phyloP scores from a whole-genome alignment of 306 rosid species.

The Cucumis melo region DNA sequence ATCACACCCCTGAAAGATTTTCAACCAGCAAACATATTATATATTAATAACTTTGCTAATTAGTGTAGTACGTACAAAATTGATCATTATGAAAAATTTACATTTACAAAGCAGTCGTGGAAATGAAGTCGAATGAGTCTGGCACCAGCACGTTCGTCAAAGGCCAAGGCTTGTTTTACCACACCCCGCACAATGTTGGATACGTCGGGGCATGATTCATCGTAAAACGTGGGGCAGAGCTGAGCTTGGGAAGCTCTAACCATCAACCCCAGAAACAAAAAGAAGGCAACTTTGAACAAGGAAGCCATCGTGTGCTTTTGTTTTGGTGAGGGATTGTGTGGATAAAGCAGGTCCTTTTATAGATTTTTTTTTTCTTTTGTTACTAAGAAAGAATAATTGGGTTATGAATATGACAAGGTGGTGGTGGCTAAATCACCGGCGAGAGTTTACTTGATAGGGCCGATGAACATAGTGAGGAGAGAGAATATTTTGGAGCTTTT shows the following conservation, averaged over 20 bases:
- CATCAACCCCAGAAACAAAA: neutral
- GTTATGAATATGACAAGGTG: conserved; percentile 5
- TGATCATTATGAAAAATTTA: neutral
- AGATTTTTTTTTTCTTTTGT: neutral
- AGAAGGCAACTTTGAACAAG: neutral
- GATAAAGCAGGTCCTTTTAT: neutral
- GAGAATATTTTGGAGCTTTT: neutral
- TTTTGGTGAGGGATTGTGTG: neutral
- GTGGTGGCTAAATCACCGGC: neutral
- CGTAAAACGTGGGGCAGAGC: conserved; percentile 17
- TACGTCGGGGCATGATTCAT: conserved; percentile 9
- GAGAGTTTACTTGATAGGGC: neutral
- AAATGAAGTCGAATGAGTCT: conserved; percentile 25
- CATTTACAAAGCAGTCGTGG: conserved; percentile 25
- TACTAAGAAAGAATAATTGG: neutral
- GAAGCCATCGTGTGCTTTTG: neutral
- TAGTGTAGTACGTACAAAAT: neutral
- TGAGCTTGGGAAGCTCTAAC: conserved; percentile 15
- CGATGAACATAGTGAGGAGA: neutral
- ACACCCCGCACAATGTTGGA: conserved; percentile 8
- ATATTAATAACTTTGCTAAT: neutral
- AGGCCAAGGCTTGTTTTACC: conserved; percentile 6
- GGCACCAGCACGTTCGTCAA: conserved; percentile 18
- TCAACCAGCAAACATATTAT: neutral
- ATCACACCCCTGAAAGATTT: conserved; percentile 25